Conservation (phyloP, 345 rosid species). For the Sonneratia caseolaris region DNA sequence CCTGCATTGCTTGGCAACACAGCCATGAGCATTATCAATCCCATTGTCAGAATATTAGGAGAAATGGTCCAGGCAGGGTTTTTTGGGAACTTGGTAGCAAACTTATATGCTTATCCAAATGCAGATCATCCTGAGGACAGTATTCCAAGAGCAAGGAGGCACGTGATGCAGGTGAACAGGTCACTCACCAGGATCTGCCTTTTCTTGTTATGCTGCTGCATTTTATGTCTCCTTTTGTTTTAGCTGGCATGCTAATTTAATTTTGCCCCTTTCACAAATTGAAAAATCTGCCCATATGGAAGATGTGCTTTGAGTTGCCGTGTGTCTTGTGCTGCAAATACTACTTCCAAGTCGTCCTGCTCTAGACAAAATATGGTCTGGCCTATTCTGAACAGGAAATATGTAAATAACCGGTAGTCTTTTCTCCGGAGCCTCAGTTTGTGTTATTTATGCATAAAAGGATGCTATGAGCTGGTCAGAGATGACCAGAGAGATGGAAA, state of each 20-base stretch:
- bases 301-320: background rate
- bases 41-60: slow-evolving; percentile 50
- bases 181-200: slow-evolving; percentile 65
- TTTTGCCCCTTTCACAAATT: background rate
- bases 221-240: slow-evolving; percentile 64
- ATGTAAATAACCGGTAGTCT: too few relatives aligned
- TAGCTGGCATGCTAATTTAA: slow-evolving; percentile 12
- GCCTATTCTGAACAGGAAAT: too few relatives aligned
- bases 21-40: slow-evolving; percentile 27
- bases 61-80: slow-evolving; percentile 56
- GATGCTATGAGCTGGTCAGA: too few relatives aligned
- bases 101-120: slow-evolving; percentile 39
- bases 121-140: slow-evolving; percentile 37
- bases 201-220: slow-evolving; percentile 60
- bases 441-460: too few relatives aligned
- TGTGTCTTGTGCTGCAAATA: background rate
- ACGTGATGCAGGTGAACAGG: slow-evolving; percentile 52
- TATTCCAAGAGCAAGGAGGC: slow-evolving; percentile 68
- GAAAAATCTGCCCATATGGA: background rate
- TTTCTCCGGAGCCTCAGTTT: too few relatives aligned
- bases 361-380: too few relatives aligned
- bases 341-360: too few relatives aligned
- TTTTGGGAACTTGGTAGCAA: slow-evolving; percentile 43
- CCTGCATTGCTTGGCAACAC: slow-evolving; percentile 29
- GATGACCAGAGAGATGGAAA: too few relatives aligned